Evolutionary conservation across 148 eudicot species (phyloP).

Genomic region (Fagopyrum tataricum): DNA sequence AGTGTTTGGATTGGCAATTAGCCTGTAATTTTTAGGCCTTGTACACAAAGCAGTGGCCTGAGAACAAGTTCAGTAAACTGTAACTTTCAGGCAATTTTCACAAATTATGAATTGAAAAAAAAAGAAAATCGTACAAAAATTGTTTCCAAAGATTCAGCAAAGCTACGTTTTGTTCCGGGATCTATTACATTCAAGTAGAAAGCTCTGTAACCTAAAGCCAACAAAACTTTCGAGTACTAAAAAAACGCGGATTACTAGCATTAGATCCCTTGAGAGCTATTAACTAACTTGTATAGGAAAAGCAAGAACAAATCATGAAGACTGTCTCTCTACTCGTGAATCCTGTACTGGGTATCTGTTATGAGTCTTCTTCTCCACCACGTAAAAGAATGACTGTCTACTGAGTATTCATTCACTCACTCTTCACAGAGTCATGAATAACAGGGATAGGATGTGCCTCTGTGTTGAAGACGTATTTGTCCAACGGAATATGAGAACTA

Average conservation of each 20-base stretch:
- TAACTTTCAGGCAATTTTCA: conserved; percentile 9
- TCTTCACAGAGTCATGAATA: conserved; percentile 21
- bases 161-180: neutral
- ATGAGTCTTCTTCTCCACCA: neutral
- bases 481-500: conserved; percentile 45
- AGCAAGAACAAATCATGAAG: neutral
- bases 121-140: neutral
- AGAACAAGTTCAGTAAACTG: conserved; percentile 8
- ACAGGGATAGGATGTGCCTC: conserved; percentile 95
- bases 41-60: conserved; percentile 8
- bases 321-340: neutral
- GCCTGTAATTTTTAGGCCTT: conserved; percentile 1
- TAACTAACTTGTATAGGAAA: neutral
- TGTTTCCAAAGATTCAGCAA: conserved; percentile 2
- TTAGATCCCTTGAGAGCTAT: conserved; percentile 1
- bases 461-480: conserved; percentile 80
- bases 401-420: conserved; percentile 21
- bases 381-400: neutral
- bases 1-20: neutral
- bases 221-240: neutral
- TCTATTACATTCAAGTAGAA: conserved; percentile 8
- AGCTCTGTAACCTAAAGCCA: neutral
- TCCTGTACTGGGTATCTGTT: neutral
- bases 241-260: neutral
- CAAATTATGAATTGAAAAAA: neutral